Evolutionary conservation across 768 basidiomycete genomes (phyloP), one percentile per base, ranked within the genome.

Genomic region (Trametes cinnabarina): DNA sequence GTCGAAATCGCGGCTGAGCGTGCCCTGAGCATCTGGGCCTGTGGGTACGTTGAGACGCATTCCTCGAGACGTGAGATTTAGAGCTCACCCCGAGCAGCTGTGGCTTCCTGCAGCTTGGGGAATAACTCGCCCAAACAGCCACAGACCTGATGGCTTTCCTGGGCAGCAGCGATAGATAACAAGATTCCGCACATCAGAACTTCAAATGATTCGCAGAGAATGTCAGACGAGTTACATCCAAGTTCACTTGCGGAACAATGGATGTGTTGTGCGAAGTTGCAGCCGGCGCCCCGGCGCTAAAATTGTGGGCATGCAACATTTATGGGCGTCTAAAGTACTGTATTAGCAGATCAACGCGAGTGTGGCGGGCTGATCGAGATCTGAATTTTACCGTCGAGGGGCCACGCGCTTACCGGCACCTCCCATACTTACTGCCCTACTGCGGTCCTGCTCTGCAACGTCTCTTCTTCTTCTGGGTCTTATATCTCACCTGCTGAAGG

Each of bases 111-210:
- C 49, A 90, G 68, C 34, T 66, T 72, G 42, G 62, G 48, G 61
- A 70, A 66, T 44, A 72, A 37, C 51, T 58, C 57, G 47, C 58
- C 9, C 56, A 70, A 71, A 57, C 48, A 66, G 51, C 32, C 47
- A 19, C 46, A 43, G 46, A 61, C 57, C 11, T 39, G 34, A 35
- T 35, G 34, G 2, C 12, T 46, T 9, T 58, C 53, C 49, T 63
- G 50, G 50, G 32, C 49, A 55, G 54, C 39, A 26, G 39, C 50
- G 50, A 78, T 72, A 55, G 77, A 77, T 56, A 86, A 79, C 58
- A 85, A 78, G 57, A 91, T 88, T 17, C 88, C 88, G 63, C 88
- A 91, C 88, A 91, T 90, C 26, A 5, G n/a, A 39, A n/a, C 37
- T 39, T 8, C 11, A n/a, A 39, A 15, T 14, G n/a, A 39, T 8